Evolutionary conservation across 371 early-diverging fungal species (phyloP).

Genomic region (Mucor sp.): DNA sequence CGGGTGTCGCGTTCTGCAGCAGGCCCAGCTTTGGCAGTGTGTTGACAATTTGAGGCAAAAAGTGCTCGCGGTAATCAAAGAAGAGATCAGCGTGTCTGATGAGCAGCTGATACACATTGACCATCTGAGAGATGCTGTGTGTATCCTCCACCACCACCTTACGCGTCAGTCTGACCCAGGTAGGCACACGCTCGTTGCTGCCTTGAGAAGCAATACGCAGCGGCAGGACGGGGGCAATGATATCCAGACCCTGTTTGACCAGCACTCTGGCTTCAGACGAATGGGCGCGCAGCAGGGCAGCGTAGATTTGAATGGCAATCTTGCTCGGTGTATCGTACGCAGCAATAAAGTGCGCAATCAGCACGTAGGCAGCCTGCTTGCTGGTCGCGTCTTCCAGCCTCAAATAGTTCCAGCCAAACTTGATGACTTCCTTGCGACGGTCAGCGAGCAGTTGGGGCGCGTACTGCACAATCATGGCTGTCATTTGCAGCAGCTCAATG

Average conservation of each 20-base stretch:
- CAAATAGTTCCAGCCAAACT: constrained; percentile 91
- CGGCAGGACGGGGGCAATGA: constrained; percentile 88
- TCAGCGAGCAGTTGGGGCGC: constrained; percentile 79
- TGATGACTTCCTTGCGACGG: constrained; percentile 90
- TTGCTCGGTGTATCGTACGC: constrained; percentile 93
- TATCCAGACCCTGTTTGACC: constrained; percentile 93
- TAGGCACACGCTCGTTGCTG: constrained; percentile 61
- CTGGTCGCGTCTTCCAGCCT: constrained; percentile 91
- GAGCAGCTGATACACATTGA: constrained; percentile 90
- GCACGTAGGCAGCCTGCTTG: constrained; percentile 94
- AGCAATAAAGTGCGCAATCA: constrained; percentile 88
- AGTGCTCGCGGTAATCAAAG: constrained; percentile 85
- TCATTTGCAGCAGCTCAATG: constrained; percentile 91
- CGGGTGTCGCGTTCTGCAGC: constrained; percentile 81
- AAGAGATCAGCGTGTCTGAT: constrained; percentile 88
- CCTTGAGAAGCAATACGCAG: constrained; percentile 66
- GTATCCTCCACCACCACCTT: constrained; percentile 91
- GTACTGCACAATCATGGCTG: constrained; percentile 85
- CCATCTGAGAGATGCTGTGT: constrained; percentile 83
- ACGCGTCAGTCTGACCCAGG: constrained; percentile 89
- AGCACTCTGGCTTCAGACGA: constrained; percentile 81
- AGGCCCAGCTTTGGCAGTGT: constrained; percentile 87
- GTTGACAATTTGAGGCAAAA: constrained; percentile 86
- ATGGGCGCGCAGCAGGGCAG: constrained; percentile 86
- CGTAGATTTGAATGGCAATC: constrained; percentile 89